Evolutionary conservation across 2,329 filamentous ascomycete genomes (phyloP).

Genomic region (Claviceps digitariae): DNA sequence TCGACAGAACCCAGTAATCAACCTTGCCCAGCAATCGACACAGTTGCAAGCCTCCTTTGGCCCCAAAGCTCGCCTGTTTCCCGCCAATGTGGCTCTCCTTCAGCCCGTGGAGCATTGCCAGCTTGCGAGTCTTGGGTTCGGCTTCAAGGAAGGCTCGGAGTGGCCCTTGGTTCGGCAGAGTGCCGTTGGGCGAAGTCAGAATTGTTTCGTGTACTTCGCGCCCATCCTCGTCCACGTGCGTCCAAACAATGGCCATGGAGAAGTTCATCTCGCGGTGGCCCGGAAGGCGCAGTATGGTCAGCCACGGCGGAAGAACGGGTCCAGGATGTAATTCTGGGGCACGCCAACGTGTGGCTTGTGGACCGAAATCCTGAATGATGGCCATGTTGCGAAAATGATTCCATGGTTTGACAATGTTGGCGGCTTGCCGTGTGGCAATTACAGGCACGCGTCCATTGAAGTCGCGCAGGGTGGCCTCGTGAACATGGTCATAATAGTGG

Average conservation of each 20-base stretch:
- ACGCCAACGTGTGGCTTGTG: constrained; percentile 3
- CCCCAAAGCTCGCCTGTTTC: constrained; percentile 6
- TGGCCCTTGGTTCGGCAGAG: constrained; percentile 1
- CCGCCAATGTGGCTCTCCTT: constrained; percentile 7
- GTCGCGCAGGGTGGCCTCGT: constrained; percentile 6
- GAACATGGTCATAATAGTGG: constrained; percentile 6
- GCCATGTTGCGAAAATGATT: constrained; percentile 6
- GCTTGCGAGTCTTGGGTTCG: constrained; percentile 5
- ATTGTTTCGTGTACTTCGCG: constrained; percentile 5
- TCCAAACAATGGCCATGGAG: constrained; percentile 6
- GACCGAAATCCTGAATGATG: constrained; percentile 1
- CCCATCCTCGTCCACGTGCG: constrained; percentile 1
- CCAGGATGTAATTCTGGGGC: constrained; percentile 1
- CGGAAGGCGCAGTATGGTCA: constrained; percentile 5
- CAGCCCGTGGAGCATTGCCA: constrained; percentile 6
- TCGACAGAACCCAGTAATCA: constrained; percentile 6
- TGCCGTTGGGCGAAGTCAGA: constrained; percentile 5
- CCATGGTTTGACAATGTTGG: constrained; percentile 6
- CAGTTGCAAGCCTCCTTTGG: constrained; percentile 4
- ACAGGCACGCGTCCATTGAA: constrained; percentile 5
- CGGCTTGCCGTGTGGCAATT: constrained; percentile 6
- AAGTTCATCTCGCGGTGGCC: constrained; percentile 8
- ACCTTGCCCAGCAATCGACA: constrained; percentile 3
- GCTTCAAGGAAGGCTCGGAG: constrained; percentile 5
- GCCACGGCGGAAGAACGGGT: constrained; percentile 3